Conservation (phyloP, 768 basidiomycete species). For the Suillus fuscotomentosus region DNA sequence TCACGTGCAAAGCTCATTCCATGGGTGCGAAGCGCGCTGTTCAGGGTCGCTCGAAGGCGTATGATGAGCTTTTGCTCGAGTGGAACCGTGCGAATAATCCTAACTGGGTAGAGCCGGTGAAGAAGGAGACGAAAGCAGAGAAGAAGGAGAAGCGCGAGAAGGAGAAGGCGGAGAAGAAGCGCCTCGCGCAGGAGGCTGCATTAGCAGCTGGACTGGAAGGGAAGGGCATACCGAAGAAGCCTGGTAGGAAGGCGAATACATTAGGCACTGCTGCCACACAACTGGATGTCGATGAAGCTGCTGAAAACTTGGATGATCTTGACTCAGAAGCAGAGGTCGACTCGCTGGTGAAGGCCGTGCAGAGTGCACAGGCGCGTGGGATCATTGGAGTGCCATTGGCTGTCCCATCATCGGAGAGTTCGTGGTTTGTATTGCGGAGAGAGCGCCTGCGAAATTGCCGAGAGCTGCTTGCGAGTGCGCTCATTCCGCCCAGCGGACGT, state of each 20-base stretch:
- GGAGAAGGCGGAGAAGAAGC: slow-evolving; percentile 83
- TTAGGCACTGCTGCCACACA: slow-evolving; percentile 50
- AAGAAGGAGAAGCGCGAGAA: slow-evolving; percentile 81
- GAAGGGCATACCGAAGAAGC: slow-evolving; percentile 69
- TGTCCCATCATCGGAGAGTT: slow-evolving; percentile 68
- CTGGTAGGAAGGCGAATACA: slow-evolving; percentile 34
- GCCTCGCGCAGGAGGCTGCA: slow-evolving; percentile 66
- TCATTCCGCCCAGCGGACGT: slow-evolving; percentile 28
- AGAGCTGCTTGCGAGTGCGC: slow-evolving; percentile 55
- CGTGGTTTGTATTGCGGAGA: slow-evolving; percentile 79
- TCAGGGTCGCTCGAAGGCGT: slow-evolving; percentile 75
- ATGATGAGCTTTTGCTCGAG: slow-evolving; percentile 86
- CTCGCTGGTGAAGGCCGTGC: slow-evolving; percentile 61
- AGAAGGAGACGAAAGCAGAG: slow-evolving; percentile 83
- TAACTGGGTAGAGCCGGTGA: slow-evolving; percentile 85
- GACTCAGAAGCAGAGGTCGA: slow-evolving; percentile 88
- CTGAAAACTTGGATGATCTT: slow-evolving; percentile 73
- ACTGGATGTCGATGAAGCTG: slow-evolving; percentile 56
- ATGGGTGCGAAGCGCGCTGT: slow-evolving; percentile 97
- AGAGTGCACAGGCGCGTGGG: slow-evolving; percentile 54
- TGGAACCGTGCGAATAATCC: slow-evolving; percentile 90
- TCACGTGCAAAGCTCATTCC: slow-evolving; percentile 97
- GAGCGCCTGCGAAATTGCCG: slow-evolving; percentile 60
- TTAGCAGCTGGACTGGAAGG: slow-evolving; percentile 56
- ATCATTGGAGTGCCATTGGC: slow-evolving; percentile 66